Evolutionary conservation across 805 yeast species (phyloP).

Genomic region (Candida michaelii): DNA sequence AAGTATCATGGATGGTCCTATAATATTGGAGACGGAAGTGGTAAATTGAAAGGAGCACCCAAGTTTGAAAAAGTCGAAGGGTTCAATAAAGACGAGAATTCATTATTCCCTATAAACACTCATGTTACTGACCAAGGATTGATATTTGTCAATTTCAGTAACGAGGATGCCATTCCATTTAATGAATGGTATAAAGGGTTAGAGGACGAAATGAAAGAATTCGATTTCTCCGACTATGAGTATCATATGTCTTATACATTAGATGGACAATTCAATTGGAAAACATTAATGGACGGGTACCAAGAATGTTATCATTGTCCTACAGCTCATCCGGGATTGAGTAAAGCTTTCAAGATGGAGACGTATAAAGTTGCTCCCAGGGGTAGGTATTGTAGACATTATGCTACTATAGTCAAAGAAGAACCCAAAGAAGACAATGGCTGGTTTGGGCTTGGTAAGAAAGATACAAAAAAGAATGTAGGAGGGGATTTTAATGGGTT

Average conservation of each 20-base stretch:
- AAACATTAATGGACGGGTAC: constrained; percentile 66
- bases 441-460: constrained; percentile 54
- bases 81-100: constrained; percentile 54
- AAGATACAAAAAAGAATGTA: constrained; percentile 41
- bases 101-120: constrained; percentile 53
- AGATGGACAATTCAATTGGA: constrained; percentile 66
- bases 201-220: constrained; percentile 53
- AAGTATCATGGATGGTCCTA: constrained; percentile 68
- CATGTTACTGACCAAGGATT: constrained; percentile 58
- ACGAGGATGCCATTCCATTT: constrained; percentile 44
- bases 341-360: constrained; percentile 58
- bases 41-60: constrained; percentile 59
- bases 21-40: constrained; percentile 46
- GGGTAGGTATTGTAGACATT: constrained; percentile 59
- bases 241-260: constrained; percentile 65
- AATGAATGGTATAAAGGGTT: constrained; percentile 54
- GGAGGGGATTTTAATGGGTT: constrained; percentile 64
- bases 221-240: constrained; percentile 59
- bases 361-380: constrained; percentile 66
- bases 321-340: constrained; percentile 63
- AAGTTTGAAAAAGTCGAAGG: constrained; percentile 61
- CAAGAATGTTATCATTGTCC: constrained; percentile 71
- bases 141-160: constrained; percentile 52
- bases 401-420: constrained; percentile 52
- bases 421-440: constrained; percentile 25